Evolutionary conservation across 495 filamentous ascomycete species (phyloP), one percentile per base, ranked within the genome.

Genomic region (Cenococcum geophilum): DNA sequence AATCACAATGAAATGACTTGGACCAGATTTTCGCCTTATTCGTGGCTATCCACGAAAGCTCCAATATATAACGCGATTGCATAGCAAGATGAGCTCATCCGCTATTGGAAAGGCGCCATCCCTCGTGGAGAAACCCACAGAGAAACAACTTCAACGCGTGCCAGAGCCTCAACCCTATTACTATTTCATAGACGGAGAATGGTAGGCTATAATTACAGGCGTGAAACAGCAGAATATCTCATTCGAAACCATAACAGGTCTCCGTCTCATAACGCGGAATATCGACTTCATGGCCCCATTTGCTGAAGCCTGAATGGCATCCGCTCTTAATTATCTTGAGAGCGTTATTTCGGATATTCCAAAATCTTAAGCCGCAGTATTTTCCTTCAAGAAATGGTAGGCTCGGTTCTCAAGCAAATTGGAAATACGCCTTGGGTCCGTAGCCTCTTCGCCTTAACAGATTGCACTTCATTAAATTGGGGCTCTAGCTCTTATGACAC

Each of bases 361-460:
- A 1, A 23, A 55, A 0, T 62, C 58, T 3, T 71, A 74, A 6
- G 55, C 59, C 5, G 66, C 82, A 12, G 42, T n/a, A 72, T 85
- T 61, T 76, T 77, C 71, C 69, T 85, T 18, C 77, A 82, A 52
- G 81, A 83, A 66, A 82, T 79, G 71, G 36, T 74, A 11, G 51
- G 48, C 10, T 53, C 60, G 1, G 78, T 82, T 60, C 73, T 83
- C 6, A 59, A 55, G 0, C 62, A 76, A 1, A 73, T 83, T 42
- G 58, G 73, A 34, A 18, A 49, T 0, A 65, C 72, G 35, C 47
- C 55, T 0, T 83, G 80, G 79, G 68, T 85, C 1, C 67, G 71
- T 42, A 57, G 71, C 1, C 56, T 36, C 11, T 85, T 81, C 70
- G 47, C 69, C 55, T 67, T 82, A 10, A 82, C 80, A 0, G 82